A percentile compares a stretch with the other conserved stretches of the same genome.
Evolutionary conservation across 2,329 filamentous ascomycete genomes (phyloP).

Genomic region (Amauroascus verrucosus): DNA sequence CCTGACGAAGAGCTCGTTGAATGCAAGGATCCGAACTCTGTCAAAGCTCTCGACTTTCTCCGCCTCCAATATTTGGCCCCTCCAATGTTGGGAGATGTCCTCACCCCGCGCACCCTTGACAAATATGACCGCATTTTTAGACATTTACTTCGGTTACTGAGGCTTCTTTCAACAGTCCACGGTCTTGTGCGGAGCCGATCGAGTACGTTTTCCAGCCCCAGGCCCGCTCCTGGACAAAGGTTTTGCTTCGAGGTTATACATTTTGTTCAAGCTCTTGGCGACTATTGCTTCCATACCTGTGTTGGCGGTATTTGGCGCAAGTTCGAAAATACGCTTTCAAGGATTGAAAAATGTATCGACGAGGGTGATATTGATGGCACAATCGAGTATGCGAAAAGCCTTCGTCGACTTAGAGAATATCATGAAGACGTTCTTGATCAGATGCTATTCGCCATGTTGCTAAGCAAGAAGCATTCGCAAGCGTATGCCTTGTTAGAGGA

Average conservation of each 20-base stretch:
- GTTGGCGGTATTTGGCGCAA: slow-evolving; percentile 62
- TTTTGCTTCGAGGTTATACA: slow-evolving; percentile 71
- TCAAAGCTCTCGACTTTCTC: slow-evolving; percentile 89
- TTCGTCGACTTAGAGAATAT: slow-evolving; percentile 56
- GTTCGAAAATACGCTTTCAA: slow-evolving; percentile 57
- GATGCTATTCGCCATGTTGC: slow-evolving; percentile 62
- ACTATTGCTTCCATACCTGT: slow-evolving; percentile 71
- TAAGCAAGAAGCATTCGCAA: slow-evolving; percentile 64
- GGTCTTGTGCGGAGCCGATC: slow-evolving; percentile 52
- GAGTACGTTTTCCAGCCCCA: slow-evolving; percentile 21
- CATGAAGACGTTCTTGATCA: slow-evolving; percentile 65
- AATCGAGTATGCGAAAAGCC: slow-evolving; percentile 47
- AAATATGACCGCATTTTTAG: slow-evolving; percentile 84
- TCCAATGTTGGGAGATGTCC: slow-evolving; percentile 57
- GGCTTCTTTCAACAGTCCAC: slow-evolving; percentile 67
- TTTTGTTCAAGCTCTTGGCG: slow-evolving; percentile 61
- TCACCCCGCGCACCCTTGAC: slow-evolving; percentile 58
- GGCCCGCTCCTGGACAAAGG: slow-evolving; percentile 40
- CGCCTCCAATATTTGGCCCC: slow-evolving; percentile 75
- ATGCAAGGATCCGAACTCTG: slow-evolving; percentile 69
- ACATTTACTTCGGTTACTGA: slow-evolving; percentile 61
- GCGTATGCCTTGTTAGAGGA: slow-evolving; percentile 64
- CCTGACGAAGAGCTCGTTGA: slow-evolving; percentile 66
- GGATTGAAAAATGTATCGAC: slow-evolving; percentile 50
- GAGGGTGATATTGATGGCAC: slow-evolving; percentile 37